A percentile compares a stretch with the other conserved stretches of the same genome.
Evolutionary conservation across 805 yeast genomes (phyloP).

Genomic region (Metschnikowia picachoensis): DNA sequence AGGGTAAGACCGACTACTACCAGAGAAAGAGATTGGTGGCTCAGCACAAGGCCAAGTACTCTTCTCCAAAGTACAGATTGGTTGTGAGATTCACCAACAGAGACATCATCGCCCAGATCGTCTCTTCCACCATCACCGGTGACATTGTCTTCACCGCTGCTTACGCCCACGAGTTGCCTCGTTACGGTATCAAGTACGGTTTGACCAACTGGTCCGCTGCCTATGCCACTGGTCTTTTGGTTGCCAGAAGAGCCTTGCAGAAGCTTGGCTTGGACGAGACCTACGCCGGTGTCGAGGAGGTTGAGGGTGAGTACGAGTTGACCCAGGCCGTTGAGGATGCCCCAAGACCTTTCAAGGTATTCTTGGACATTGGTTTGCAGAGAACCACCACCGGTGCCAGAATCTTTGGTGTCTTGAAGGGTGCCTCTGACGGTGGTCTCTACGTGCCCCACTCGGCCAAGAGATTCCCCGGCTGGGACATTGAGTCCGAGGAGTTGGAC

Average conservation of each 20-base stretch:
- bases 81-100: constrained; percentile 99
- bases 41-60: constrained; percentile 99
- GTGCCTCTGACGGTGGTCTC: constrained; percentile 99
- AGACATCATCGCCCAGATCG: constrained; percentile 97
- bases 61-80: constrained; percentile 98
- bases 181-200: constrained; percentile 96
- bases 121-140: constrained; percentile 96
- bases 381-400: constrained; percentile 99
- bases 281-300: constrained; percentile 98
- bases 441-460: constrained; percentile 98
- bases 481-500: constrained; percentile 96
- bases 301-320: constrained; percentile 97
- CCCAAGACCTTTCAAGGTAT: constrained; percentile 99
- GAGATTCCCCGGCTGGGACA: constrained; percentile 99
- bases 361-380: constrained; percentile 98
- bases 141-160: constrained; percentile 96
- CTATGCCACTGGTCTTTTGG: constrained; percentile 96
- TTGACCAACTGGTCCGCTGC: constrained; percentile 99
- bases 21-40: constrained; percentile 99
- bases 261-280: constrained; percentile 98
- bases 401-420: constrained; percentile 98
- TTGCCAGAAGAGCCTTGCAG: constrained; percentile 98
- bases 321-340: constrained; percentile 99
- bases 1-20: constrained; percentile 99
- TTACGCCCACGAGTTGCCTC: constrained; percentile 98